Evolutionary conservation across 1,284 basidiomycete genomes (phyloP).

Genomic region (Fomitopsis schrenkii): DNA sequence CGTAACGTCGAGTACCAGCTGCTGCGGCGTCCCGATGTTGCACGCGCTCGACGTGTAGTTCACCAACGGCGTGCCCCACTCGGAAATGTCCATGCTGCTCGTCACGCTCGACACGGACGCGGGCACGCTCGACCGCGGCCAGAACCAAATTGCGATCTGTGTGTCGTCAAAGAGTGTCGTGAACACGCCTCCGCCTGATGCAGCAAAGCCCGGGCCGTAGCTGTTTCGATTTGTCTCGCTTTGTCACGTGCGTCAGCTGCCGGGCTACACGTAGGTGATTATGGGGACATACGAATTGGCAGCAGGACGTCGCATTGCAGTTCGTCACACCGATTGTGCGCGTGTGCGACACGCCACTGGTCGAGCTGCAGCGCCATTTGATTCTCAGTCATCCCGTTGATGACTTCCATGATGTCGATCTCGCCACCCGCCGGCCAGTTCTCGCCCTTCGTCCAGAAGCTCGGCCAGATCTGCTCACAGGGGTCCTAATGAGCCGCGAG

Average conservation of each 20-base stretch:
- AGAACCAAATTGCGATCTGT: conserved; percentile 60
- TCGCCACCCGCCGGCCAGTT: conserved; percentile 54
- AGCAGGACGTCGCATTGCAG: conserved; percentile 45
- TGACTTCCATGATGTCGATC: conserved; percentile 52
- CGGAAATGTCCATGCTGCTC: conserved; percentile 41
- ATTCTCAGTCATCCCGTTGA: conserved; percentile 39
- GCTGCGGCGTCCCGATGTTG: conserved; percentile 42
- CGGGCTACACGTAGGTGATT: background rate
- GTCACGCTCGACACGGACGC: conserved; percentile 20
- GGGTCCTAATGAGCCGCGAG: background rate
- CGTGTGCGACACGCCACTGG: conserved; percentile 31
- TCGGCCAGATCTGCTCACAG: conserved; percentile 38
- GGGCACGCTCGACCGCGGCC: conserved; percentile 44
- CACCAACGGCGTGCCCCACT: conserved; percentile 59
- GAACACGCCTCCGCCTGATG: conserved; percentile 61
- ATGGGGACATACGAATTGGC: conserved; percentile 36
- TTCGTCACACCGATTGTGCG: conserved; percentile 35
- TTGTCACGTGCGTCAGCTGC: background rate
- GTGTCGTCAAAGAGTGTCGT: conserved; percentile 56
- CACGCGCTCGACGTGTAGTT: conserved; percentile 46
- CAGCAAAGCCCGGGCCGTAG: conserved; percentile 49
- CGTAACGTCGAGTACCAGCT: conserved; percentile 52
- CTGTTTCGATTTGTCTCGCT: conserved; percentile 45
- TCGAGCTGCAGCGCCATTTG: conserved; percentile 38
- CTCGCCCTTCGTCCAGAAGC: conserved; percentile 51